Evolutionary conservation across 768 basidiomycete species (phyloP).

Genomic region (Collybia mongolica): DNA sequence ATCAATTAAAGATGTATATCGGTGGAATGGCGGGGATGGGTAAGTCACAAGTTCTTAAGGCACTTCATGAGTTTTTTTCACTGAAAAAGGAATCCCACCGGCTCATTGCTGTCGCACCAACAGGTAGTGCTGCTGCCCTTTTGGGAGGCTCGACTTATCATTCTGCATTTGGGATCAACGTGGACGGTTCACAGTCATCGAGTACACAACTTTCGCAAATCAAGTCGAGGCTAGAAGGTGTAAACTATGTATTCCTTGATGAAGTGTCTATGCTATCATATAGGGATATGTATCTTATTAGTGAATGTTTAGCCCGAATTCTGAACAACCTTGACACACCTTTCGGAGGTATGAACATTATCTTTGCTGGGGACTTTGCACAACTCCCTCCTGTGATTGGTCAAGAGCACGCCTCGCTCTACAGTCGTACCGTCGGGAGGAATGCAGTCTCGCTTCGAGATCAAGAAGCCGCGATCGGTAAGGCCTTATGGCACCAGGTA

Average conservation of each 20-base stretch:
- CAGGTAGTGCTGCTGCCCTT: constrained; percentile 26
- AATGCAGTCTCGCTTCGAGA: neutral
- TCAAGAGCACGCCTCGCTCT: constrained; percentile 15
- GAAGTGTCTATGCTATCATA: constrained; percentile 43
- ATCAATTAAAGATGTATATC: constrained; percentile 26
- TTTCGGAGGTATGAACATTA: constrained; percentile 38
- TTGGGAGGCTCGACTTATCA: constrained; percentile 34
- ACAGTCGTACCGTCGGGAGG: constrained; percentile 15
- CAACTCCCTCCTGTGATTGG: constrained; percentile 35
- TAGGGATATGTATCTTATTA: constrained; percentile 26
- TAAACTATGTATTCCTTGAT: constrained; percentile 41
- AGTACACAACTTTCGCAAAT: constrained; percentile 8
- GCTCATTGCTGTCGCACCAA: constrained; percentile 26
- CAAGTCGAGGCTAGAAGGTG: constrained; percentile 17
- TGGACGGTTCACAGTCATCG: neutral
- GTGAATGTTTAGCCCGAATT: constrained; percentile 18
- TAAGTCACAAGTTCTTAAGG: constrained; percentile 24
- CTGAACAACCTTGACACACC: constrained; percentile 13
- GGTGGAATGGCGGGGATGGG: constrained; percentile 31
- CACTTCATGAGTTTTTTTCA: constrained; percentile 20
- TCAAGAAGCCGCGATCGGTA: constrained; percentile 22
- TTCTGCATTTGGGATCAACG: constrained; percentile 22
- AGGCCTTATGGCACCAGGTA: constrained; percentile 27
- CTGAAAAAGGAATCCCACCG: constrained; percentile 16
- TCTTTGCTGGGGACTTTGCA: constrained; percentile 45